These are phyloP conservation scores for Cladophialophora chaetospira DNA, from an alignment of 2,329 filamentous ascomycete genomes.

Conservation along the genomic window DNA sequence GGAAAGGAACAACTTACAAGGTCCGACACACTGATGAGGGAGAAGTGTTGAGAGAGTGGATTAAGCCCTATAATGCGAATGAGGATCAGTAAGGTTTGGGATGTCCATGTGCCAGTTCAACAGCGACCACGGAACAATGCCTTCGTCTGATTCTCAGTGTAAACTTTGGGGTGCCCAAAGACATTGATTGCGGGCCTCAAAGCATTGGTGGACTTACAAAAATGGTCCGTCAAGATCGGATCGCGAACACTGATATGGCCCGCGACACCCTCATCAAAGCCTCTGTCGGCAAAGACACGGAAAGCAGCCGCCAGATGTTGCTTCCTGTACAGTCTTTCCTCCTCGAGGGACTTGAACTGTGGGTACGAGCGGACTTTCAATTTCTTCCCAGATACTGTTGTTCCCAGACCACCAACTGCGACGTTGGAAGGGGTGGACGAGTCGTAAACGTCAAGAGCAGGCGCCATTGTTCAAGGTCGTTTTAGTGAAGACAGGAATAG, in stretches of 20 bases:
- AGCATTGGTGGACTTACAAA: conserved; percentile 35
- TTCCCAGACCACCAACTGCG: conserved; percentile 49
- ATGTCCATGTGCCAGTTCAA: too few relatives aligned
- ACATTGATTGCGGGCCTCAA: too few relatives aligned
- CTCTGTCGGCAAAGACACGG: conserved; percentile 44
- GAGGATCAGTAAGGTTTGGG: background rate
- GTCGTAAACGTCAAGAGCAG: conserved; percentile 40
- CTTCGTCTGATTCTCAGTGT: too few relatives aligned
- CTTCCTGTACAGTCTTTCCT: conserved; percentile 48
- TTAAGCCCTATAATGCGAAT: conserved; percentile 40
- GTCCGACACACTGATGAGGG: conserved; percentile 44
- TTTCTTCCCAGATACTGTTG: conserved; percentile 48
- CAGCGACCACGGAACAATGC: too few relatives aligned
- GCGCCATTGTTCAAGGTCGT: conserved; percentile 38
- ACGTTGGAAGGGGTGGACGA: conserved; percentile 45
- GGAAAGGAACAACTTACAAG: too few relatives aligned
- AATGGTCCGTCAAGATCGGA: conserved; percentile 43
- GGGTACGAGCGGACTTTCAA: conserved; percentile 53
- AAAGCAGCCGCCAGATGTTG: conserved; percentile 52
- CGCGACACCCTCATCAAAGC: conserved; percentile 45
- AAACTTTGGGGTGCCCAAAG: background rate
- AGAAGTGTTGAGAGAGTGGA: conserved; percentile 50
- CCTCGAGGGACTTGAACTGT: conserved; percentile 43
- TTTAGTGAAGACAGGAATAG: background rate
- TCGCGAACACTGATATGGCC: conserved; percentile 48